Evolutionary conservation across 2,329 filamentous ascomycete species (phyloP).

Genomic region (Botryosphaeria dothidea): DNA sequence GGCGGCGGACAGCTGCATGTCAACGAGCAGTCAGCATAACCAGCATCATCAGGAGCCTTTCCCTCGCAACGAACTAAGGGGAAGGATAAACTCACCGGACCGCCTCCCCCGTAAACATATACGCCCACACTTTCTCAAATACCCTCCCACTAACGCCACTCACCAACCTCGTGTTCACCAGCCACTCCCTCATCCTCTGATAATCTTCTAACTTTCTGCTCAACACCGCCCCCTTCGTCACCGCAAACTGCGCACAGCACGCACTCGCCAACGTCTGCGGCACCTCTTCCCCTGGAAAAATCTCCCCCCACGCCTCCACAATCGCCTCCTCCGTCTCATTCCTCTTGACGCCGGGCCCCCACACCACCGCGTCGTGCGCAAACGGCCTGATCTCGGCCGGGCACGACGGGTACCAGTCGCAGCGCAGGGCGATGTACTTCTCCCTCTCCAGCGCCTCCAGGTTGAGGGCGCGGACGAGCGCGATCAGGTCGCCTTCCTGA

Average conservation of each 20-base stretch:
- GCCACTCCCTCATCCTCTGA: constrained; percentile 20
- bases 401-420: constrained; percentile 22
- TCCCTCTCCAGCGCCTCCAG: constrained; percentile 9
- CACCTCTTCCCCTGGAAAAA: constrained; percentile 13
- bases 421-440: constrained; percentile 20
- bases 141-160: constrained; percentile 22
- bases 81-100: constrained; percentile 20
- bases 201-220: constrained; percentile 10
- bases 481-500: constrained; percentile 20
- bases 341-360: constrained; percentile 21
- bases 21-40: background rate
- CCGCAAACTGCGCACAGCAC: constrained; percentile 25
- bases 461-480: constrained; percentile 8
- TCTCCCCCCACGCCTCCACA: constrained; percentile 14
- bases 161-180: constrained; percentile 14
- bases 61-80: background rate
- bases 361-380: constrained; percentile 14
- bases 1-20: background rate
- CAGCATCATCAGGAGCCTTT: too few species aligned
- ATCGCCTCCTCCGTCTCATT: constrained; percentile 19
- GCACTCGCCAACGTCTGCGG: constrained; percentile 18
- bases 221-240: constrained; percentile 18
- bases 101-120: constrained; percentile 19
- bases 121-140: constrained; percentile 23
- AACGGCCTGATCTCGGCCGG: constrained; percentile 21